Conservation (phyloP, 2,329 filamentous ascomycete species). For the Magnaporthiopsis incrustans region DNA sequence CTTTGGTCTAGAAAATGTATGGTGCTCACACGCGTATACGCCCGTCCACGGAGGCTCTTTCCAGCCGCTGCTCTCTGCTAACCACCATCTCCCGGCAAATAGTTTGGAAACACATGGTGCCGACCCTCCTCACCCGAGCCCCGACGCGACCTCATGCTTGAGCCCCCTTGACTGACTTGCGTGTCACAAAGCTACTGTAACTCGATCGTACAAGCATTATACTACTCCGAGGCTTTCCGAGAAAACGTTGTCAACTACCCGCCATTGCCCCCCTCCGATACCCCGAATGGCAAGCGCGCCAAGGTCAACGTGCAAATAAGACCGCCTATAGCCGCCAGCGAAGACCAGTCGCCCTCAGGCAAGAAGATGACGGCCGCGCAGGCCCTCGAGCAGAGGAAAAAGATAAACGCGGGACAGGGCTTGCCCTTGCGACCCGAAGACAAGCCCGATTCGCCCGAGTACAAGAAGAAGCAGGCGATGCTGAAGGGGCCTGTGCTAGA, state of each 20-base stretch:
- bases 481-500: slow-evolving; percentile 80
- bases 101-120: slow-evolving; percentile 98
- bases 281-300: slow-evolving; percentile 49
- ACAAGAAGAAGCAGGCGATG: slow-evolving; percentile 95
- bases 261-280: slow-evolving; percentile 59
- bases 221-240: slow-evolving; percentile 90
- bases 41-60: slow-evolving; percentile 5
- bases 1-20: slow-evolving; percentile 95
- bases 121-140: slow-evolving; percentile 13
- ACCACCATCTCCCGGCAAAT: slow-evolving; percentile 12
- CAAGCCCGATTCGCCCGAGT: slow-evolving; percentile 89
- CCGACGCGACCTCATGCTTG: not conserved
- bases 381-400: slow-evolving; percentile 46
- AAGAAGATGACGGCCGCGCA: slow-evolving; percentile 49
- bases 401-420: slow-evolving; percentile 42
- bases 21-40: slow-evolving; percentile 24
- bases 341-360: slow-evolving; percentile 30
- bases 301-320: slow-evolving; percentile 56
- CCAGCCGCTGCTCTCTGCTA: slow-evolving; percentile 7
- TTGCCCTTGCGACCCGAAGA: slow-evolving; percentile 69
- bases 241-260: slow-evolving; percentile 92
- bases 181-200: slow-evolving; percentile 74
- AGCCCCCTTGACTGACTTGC: not conserved
- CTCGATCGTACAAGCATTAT: slow-evolving; percentile 94
- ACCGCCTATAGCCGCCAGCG: slow-evolving; percentile 43